A percentile compares a stretch with the other conserved stretches of the same genome.
phyloP scores from a whole-genome alignment of 2,329 filamentous ascomycete genomes.

The Pezicula radicicola region DNA sequence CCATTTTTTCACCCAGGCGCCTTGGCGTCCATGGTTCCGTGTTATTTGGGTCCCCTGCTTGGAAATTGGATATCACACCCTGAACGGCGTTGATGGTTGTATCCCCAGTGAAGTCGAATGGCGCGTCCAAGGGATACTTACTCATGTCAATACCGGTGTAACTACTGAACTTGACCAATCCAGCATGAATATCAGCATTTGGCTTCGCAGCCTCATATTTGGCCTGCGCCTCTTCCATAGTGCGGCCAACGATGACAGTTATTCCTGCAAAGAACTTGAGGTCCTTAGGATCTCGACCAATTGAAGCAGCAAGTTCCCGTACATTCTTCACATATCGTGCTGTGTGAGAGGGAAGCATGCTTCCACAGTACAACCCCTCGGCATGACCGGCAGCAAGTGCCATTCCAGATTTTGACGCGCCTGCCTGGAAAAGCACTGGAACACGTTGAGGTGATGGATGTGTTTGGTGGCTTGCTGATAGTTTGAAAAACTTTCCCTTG shows the following conservation, averaged over 20 bases:
- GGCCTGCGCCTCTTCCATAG: constrained; percentile 59
- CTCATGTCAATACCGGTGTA: constrained; percentile 67
- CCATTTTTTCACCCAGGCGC: constrained; percentile 62
- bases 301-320: constrained; percentile 46
- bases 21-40: constrained; percentile 44
- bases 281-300: constrained; percentile 50
- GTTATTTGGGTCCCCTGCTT: neutral
- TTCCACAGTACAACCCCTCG: constrained; percentile 65
- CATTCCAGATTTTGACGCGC: constrained; percentile 63
- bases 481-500: constrained; percentile 55
- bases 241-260: constrained; percentile 59
- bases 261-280: constrained; percentile 67
- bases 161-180: constrained; percentile 65
- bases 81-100: neutral
- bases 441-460: constrained; percentile 64
- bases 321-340: constrained; percentile 60
- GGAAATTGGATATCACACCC: neutral
- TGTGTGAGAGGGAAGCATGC: constrained; percentile 57
- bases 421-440: constrained; percentile 65
- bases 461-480: constrained; percentile 60
- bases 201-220: constrained; percentile 59
- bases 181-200: constrained; percentile 61
- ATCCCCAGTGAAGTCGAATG: neutral
- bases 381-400: constrained; percentile 65
- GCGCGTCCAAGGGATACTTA: constrained; percentile 34